Evolutionary conservation across 768 basidiomycete genomes (phyloP).

Genomic region (Termitomyces sp.): DNA sequence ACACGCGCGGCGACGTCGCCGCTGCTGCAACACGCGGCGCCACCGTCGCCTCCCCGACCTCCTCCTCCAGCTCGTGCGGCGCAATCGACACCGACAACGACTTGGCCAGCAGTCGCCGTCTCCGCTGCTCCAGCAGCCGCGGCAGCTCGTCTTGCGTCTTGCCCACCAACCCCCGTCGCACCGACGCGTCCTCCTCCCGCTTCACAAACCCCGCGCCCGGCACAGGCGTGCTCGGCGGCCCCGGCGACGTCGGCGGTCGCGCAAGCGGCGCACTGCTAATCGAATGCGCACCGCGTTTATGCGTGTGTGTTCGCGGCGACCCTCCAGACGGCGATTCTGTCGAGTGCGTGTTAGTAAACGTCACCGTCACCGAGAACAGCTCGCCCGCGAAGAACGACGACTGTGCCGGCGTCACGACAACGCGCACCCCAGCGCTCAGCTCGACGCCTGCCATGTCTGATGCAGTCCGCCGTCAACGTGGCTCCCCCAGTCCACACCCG

Average conservation of each 20-base stretch:
- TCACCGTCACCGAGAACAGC: constrained; percentile 76
- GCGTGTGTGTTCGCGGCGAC: constrained; percentile 25
- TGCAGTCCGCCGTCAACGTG: neutral
- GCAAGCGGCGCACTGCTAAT: constrained; percentile 80
- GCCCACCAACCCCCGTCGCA: constrained; percentile 55
- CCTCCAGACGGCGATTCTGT: constrained; percentile 17
- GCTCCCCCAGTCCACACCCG: neutral
- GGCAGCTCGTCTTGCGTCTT: constrained; percentile 32
- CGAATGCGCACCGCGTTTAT: constrained; percentile 73
- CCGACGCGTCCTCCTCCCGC: constrained; percentile 22
- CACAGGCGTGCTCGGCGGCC: constrained; percentile 31
- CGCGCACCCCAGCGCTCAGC: constrained; percentile 40
- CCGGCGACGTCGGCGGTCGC: constrained; percentile 79
- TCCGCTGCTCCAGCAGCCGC: constrained; percentile 47
- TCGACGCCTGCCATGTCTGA: neutral
- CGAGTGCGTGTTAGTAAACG: constrained; percentile 78
- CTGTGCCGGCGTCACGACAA: constrained; percentile 73
- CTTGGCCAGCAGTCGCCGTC: constrained; percentile 49
- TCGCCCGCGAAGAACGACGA: constrained; percentile 95
- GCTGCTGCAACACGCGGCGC: constrained; percentile 21
- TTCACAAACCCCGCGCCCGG: constrained; percentile 11
- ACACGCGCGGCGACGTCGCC: constrained; percentile 27
- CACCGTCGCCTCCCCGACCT: constrained; percentile 24
- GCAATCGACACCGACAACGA: constrained; percentile 66
- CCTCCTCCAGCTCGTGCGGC: constrained; percentile 39